Base-by-base conservation (phyloP, 306 rosid genomes). In the Cicer cuneatum region DNA sequence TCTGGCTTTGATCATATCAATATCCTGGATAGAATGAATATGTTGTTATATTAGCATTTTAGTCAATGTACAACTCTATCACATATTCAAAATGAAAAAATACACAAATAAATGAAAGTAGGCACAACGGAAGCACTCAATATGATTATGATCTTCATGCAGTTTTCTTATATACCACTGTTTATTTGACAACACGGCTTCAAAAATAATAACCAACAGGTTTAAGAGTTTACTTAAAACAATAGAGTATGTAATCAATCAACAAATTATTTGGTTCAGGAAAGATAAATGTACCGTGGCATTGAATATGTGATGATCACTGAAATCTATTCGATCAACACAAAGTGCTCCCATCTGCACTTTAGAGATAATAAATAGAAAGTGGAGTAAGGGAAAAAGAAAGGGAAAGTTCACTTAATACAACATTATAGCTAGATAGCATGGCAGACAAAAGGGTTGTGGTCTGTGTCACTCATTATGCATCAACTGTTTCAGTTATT, bases 271-370 rank as follows among this genome's bases (percentile, higher is more conserved):
- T 47, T 75, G 46, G 58, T 63, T 49, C 61, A 37, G 15, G 71
- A 66, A 74, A 71, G 61, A 73, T 35, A 67, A 57, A 53, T 43
- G 16, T 82, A 91, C 98, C 95, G 15, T 79, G 74, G 69, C 42
- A 82, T 83, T 81, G 86, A 86, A 90, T 70, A 10, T 72, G 73
- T 89, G 95, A 74, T 94, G 98, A 80, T 94, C 98, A 67, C 87
- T 88, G 85, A 88, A 94, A 82, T 91, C 90, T 37, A 91, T 79
- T 79, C 79, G 88, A 78, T 87, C 94, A 71, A 91, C 92, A 82
- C 80, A 74, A 72, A 73, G 60, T 18, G 93, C 88, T 79, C 88
- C 92, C 73, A 91, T 81, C 96, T 91, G 76, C 80, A 83, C 65
- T 85, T 83, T 69, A 48, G 83, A 69, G 41, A 71, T 59, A 73